phyloP scores from a whole-genome alignment of 306 rosid genomes.

The Boehmeria nivea region DNA sequence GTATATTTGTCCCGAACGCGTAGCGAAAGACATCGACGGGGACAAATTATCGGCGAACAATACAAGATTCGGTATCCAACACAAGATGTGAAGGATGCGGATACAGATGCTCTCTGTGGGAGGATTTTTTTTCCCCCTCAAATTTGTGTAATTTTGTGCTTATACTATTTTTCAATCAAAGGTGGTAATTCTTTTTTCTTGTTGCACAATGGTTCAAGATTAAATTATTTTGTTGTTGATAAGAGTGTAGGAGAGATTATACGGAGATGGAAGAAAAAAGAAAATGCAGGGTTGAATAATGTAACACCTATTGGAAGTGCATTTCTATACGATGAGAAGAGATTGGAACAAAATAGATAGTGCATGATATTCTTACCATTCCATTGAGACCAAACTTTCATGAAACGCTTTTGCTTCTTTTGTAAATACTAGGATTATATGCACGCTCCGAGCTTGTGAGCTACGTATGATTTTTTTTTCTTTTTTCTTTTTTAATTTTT shows the following conservation, averaged over 20 bases:
- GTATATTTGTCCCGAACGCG: conserved; percentile 61
- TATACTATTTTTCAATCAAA: not conserved
- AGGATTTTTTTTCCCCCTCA: conserved; percentile 17
- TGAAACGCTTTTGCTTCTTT: no score
- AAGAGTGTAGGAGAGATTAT: conserved; percentile 5
- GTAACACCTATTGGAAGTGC: no score
- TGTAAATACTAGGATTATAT: no score
- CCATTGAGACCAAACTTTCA: no score
- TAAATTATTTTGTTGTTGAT: conserved; percentile 19
- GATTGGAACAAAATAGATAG: no score
- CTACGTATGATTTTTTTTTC: no score
- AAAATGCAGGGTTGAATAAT: not conserved
- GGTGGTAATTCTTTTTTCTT: conserved; percentile 7
- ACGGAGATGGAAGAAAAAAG: not conserved
- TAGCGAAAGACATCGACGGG: not conserved
- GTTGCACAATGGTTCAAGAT: not conserved
- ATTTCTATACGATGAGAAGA: no score
- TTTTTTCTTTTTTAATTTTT: no score
- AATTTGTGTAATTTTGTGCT: conserved; percentile 20
- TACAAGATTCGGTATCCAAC: no score
- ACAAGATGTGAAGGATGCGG: conserved; percentile 16
- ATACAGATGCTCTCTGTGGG: conserved; percentile 8
- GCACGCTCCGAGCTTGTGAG: no score
- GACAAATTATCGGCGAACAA: no score
- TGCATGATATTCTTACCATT: no score